phyloP scores from a whole-genome alignment of 805 yeast genomes.

The Debaryomyces hansenii region DNA sequence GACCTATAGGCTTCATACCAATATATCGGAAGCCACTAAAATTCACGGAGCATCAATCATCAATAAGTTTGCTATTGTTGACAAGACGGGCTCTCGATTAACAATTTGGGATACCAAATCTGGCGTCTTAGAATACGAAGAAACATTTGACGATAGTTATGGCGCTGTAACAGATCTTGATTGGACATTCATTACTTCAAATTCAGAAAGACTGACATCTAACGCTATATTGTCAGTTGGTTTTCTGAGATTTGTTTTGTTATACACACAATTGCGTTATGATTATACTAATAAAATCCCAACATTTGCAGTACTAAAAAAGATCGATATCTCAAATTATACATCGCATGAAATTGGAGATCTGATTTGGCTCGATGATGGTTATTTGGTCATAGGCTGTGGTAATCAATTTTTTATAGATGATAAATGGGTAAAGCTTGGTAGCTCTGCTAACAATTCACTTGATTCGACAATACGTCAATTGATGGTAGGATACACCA shows the following conservation, averaged over 20 bases:
- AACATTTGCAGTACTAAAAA: constrained; percentile 72
- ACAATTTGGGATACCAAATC: constrained; percentile 79
- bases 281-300: constrained; percentile 85
- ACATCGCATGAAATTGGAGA: constrained; percentile 87
- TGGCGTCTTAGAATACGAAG: constrained; percentile 65
- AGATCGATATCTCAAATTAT: constrained; percentile 65
- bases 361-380: constrained; percentile 80
- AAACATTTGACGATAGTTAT: constrained; percentile 30
- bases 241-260: constrained; percentile 57
- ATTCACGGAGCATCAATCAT: constrained; percentile 71
- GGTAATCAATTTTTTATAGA: constrained; percentile 89
- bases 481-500: constrained; percentile 32
- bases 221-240: constrained; percentile 79
- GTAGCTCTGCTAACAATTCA: constrained; percentile 20
- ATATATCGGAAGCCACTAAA: constrained; percentile 48
- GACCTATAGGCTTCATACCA: constrained; percentile 53
- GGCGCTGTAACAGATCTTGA: constrained; percentile 68
- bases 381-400: constrained; percentile 76
- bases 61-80: constrained; percentile 74
- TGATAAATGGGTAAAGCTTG: constrained; percentile 54
- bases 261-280: constrained; percentile 81
- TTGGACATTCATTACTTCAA: constrained; percentile 67
- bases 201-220: constrained; percentile 11
- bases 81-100: constrained; percentile 47
- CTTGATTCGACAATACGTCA: constrained; percentile 55